phyloP scores from a whole-genome alignment of 2,329 filamentous ascomycete genomes.

The Pseudogymnoascus sp. region DNA sequence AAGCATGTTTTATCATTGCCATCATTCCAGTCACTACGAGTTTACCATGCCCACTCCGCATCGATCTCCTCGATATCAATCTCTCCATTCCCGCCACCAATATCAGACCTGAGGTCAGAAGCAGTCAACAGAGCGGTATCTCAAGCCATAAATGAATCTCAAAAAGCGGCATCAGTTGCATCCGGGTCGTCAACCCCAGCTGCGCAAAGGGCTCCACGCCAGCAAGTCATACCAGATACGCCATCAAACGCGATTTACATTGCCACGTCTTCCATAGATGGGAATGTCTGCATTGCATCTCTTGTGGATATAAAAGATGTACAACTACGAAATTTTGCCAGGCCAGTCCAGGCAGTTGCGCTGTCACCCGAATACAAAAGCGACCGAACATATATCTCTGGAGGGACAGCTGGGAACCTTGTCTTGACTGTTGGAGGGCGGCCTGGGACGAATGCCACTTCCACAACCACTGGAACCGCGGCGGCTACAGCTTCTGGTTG shows the following conservation, averaged over 20 bases:
- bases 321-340: slow-evolving; percentile 82
- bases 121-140: slow-evolving; percentile 27
- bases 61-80: slow-evolving; percentile 86
- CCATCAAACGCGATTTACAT: slow-evolving; percentile 90
- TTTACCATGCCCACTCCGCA: slow-evolving; percentile 87
- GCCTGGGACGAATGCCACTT: slow-evolving; percentile 68
- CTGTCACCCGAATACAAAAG: slow-evolving; percentile 92
- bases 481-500: slow-evolving; percentile 80
- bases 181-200: slow-evolving; percentile 39
- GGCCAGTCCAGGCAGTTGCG: slow-evolving; percentile 84
- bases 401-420: slow-evolving; percentile 78
- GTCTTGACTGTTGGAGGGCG: slow-evolving; percentile 79
- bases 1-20: slow-evolving; percentile 83
- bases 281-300: slow-evolving; percentile 87
- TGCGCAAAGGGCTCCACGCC: slow-evolving; percentile 44
- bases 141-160: slow-evolving; percentile 21
- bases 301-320: slow-evolving; percentile 84
- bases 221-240: slow-evolving; percentile 55
- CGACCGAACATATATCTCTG: slow-evolving; percentile 83
- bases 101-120: slow-evolving; percentile 32
- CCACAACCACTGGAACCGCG: slow-evolving; percentile 76
- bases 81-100: slow-evolving; percentile 70
- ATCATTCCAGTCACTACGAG: slow-evolving; percentile 68
- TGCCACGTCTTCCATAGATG: slow-evolving; percentile 88
- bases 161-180: slow-evolving; percentile 34